These are phyloP conservation scores for Debaryomyces robertsiae DNA, from an alignment of 1,139 yeast species.

Conservation along the genomic window DNA sequence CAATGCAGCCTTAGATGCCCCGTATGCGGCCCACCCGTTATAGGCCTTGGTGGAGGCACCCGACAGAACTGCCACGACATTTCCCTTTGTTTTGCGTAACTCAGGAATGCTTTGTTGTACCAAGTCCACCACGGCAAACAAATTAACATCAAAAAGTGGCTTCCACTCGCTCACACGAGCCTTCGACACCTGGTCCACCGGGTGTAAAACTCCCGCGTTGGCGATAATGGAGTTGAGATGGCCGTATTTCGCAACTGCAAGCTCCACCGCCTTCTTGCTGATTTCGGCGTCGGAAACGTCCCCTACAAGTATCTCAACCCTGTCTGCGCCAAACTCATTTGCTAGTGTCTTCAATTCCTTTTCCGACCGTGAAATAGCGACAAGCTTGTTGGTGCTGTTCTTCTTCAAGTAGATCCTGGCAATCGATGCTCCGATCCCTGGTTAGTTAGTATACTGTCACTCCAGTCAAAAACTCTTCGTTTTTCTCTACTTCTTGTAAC, in stretches of 20 bases:
- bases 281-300: conserved; percentile 57
- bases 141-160: conserved; percentile 69
- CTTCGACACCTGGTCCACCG: conserved; percentile 61
- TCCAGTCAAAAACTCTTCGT: conserved; percentile 3
- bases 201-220: conserved; percentile 88
- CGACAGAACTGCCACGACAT: conserved; percentile 74
- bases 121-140: conserved; percentile 72
- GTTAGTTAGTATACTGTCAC: conserved; percentile 19
- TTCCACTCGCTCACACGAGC: conserved; percentile 62
- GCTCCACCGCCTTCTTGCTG: conserved; percentile 42
- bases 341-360: conserved; percentile 47
- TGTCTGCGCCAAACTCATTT: conserved; percentile 44
- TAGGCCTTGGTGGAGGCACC: conserved; percentile 73
- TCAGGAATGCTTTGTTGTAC: conserved; percentile 61
- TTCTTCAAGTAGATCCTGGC: conserved; percentile 53
- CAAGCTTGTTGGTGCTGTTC: conserved; percentile 46
- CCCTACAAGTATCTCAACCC: conserved; percentile 63
- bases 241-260: conserved; percentile 57
- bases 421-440: conserved; percentile 78
- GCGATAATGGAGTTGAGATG: conserved; percentile 70
- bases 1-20: conserved; percentile 86
- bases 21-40: conserved; percentile 87
- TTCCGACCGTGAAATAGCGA: conserved; percentile 74
- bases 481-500: conserved; percentile 17
- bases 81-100: conserved; percentile 59